phyloP scores from a whole-genome alignment of 169 alveolate genomes.

The Plasmodium malariae region DNA sequence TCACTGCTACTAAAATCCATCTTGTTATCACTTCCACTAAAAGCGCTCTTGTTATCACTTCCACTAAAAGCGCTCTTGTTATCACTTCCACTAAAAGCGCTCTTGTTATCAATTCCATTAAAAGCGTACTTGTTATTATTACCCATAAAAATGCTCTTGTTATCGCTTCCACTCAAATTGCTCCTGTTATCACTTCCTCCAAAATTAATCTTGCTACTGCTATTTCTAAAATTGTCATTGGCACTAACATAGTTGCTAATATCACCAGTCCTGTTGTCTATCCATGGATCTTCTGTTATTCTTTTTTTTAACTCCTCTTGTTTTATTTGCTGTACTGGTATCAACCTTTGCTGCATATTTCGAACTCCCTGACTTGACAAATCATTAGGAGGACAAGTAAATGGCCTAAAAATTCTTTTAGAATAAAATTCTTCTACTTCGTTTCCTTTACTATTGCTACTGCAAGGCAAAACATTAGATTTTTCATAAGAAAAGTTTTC shows the following conservation, averaged over 20 bases:
- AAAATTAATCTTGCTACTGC: not conserved
- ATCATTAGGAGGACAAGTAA: constrained; percentile 2
- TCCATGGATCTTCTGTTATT: constrained; percentile 18
- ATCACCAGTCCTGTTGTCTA: not conserved
- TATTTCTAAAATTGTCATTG: not conserved
- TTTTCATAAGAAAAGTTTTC: constrained; percentile 13
- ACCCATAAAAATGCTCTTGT: no score
- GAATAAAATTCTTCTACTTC: constrained; percentile 9
- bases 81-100: not conserved
- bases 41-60: not conserved
- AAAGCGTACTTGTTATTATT: no score
- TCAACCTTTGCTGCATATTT: constrained; percentile 10
- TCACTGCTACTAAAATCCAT: no score
- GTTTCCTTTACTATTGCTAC: constrained; percentile 3
- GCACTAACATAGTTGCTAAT: not conserved
- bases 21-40: not conserved
- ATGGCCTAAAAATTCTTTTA: not conserved
- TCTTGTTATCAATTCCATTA: not conserved
- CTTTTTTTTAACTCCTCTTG: constrained; percentile 11
- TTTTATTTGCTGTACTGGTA: not conserved
- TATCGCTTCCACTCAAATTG: no score
- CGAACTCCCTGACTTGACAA: not conserved
- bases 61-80: not conserved
- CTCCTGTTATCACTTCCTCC: not conserved
- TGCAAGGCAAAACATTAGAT: not conserved